Evolutionary conservation across 352 stramenopile genomes (phyloP).

Genomic region (Globisporangium okanoganense): DNA sequence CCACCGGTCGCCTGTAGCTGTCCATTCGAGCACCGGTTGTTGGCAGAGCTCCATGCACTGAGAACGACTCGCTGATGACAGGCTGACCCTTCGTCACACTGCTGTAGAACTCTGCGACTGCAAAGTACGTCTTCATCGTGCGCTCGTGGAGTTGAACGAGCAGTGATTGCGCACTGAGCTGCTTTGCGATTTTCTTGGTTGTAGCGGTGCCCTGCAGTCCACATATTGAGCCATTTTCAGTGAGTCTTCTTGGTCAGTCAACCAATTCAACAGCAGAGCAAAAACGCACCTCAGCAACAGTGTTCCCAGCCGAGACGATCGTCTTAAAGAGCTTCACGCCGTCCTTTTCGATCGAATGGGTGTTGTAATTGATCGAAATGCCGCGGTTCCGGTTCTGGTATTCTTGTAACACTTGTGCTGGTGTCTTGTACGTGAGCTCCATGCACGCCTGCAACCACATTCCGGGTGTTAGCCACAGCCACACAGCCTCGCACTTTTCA

Average conservation of each 20-base stretch:
- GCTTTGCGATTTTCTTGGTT: slow-evolving; percentile 82
- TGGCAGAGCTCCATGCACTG: slow-evolving; percentile 1
- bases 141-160: slow-evolving; percentile 62
- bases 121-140: slow-evolving; percentile 40
- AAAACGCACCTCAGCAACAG: slow-evolving; percentile 52
- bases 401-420: slow-evolving; percentile 81
- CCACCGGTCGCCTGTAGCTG: slow-evolving; percentile 16
- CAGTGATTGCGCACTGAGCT: slow-evolving; percentile 68
- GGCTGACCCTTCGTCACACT: slow-evolving; percentile 35
- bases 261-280: slow-evolving; percentile 2
- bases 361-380: slow-evolving; percentile 83
- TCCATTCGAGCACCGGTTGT: not conserved
- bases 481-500: not conserved
- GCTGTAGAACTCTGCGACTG: slow-evolving; percentile 76
- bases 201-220: slow-evolving; percentile 50
- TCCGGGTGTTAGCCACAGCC: not conserved
- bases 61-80: slow-evolving; percentile 19
- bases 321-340: slow-evolving; percentile 77
- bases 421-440: slow-evolving; percentile 76
- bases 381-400: slow-evolving; percentile 81
- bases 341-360: slow-evolving; percentile 42
- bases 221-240: not conserved
- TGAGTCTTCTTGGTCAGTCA: not conserved
- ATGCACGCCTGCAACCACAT: slow-evolving; percentile 50
- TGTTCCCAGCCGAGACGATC: slow-evolving; percentile 65